Evolutionary conservation across 2,329 filamentous ascomycete genomes (phyloP).

Genomic region (Alternaria consortialis): DNA sequence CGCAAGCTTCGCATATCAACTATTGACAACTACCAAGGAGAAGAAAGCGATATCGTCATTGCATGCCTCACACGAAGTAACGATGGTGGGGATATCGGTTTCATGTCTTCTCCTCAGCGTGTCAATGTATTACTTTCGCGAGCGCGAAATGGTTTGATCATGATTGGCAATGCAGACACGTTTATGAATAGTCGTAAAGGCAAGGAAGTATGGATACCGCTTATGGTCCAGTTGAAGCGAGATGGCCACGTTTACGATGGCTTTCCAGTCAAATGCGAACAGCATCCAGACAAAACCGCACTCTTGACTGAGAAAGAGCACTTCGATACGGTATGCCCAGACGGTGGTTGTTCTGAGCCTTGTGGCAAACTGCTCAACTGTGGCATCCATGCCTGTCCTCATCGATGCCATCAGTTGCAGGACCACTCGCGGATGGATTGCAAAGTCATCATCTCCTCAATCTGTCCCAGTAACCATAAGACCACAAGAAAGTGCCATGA

Average conservation of each 20-base stretch:
- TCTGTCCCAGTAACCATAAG: conserved; percentile 64
- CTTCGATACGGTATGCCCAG: conserved; percentile 70
- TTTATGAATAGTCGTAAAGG: conserved; percentile 70
- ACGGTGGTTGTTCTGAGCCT: conserved; percentile 72
- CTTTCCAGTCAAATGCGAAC: conserved; percentile 48
- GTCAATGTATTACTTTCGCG: conserved; percentile 76
- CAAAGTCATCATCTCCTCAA: conserved; percentile 52
- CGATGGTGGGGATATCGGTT: conserved; percentile 69
- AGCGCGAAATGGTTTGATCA: conserved; percentile 70
- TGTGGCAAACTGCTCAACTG: conserved; percentile 67
- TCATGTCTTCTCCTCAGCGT: conserved; percentile 71
- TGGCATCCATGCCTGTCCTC: conserved; percentile 66
- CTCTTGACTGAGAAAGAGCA: conserved; percentile 62
- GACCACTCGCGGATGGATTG: conserved; percentile 68
- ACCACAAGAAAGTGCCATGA: conserved; percentile 59
- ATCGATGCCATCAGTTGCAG: conserved; percentile 67
- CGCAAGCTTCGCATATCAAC: conserved; percentile 69
- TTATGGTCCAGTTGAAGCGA: conserved; percentile 65
- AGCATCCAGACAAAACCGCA: conserved; percentile 50
- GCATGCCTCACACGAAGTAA: conserved; percentile 75
- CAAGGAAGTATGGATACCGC: conserved; percentile 63
- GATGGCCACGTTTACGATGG: conserved; percentile 57
- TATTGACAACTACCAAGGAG: conserved; percentile 81
- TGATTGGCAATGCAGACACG: conserved; percentile 74
- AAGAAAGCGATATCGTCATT: conserved; percentile 78